Conservation (phyloP, 2,329 filamentous ascomycete species). For the Hortaea werneckii region DNA sequence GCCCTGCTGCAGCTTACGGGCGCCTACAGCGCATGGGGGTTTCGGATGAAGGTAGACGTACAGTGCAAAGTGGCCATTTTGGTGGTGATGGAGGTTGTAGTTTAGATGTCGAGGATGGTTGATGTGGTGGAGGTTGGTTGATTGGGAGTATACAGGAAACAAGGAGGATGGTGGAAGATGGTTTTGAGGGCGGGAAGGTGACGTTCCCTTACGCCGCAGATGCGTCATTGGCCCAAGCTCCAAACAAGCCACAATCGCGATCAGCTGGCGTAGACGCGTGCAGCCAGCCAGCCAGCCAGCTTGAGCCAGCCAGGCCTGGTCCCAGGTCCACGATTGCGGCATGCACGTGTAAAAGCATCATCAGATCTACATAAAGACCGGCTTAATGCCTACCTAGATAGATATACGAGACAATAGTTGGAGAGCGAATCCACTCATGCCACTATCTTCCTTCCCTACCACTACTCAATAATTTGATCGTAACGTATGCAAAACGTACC, state of each 20-base stretch:
- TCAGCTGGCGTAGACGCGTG: neutral
- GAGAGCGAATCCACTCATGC: no score
- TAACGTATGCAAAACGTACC: no score
- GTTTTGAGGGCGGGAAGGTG: neutral
- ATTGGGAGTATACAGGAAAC: neutral
- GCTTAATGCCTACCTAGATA: no score
- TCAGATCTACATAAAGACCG: no score
- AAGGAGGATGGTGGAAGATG: neutral
- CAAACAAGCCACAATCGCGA: constrained; percentile 1
- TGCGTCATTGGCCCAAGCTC: neutral
- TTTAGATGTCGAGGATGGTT: constrained; percentile 5
- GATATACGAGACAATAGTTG: no score
- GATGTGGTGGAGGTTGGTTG: neutral
- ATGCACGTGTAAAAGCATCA: no score
- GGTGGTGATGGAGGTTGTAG: constrained; percentile 14
- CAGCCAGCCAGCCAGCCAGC: no score
- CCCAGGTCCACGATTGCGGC: no score
- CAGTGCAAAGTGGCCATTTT: constrained; percentile 52
- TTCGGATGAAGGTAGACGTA: constrained; percentile 29
- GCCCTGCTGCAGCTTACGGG: neutral
- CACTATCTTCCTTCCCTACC: no score
- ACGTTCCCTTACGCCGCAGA: neutral
- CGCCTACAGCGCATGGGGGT: neutral
- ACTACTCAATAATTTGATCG: no score
- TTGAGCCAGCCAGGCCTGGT: no score